Percentiles rank a stretch among this genome's conserved stretches.
Conservation (phyloP, 2,329 filamentous ascomycete species). For the Torrubiella hemipterigena region DNA sequence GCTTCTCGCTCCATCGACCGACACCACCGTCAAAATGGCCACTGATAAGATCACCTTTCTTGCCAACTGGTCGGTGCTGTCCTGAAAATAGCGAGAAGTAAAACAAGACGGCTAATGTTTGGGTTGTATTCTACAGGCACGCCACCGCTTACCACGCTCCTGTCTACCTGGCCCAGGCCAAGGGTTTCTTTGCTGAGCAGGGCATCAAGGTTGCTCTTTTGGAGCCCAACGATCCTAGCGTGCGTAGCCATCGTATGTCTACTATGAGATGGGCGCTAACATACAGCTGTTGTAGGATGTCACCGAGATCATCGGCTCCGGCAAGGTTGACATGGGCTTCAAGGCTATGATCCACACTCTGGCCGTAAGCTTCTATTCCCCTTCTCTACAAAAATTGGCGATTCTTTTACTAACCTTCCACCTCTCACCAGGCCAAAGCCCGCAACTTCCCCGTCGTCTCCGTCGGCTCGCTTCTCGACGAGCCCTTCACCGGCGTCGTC, state of each 20-base stretch:
- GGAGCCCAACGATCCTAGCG: constrained; percentile 68
- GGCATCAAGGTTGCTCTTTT: constrained; percentile 67
- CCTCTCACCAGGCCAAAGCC: constrained; percentile 66
- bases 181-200: constrained; percentile 64
- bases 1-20: constrained; percentile 29
- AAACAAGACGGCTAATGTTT: constrained; percentile 7
- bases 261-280: background rate
- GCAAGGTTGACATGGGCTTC: constrained; percentile 67
- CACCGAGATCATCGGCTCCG: constrained; percentile 67
- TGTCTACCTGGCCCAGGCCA: constrained; percentile 64
- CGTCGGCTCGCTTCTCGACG: constrained; percentile 64
- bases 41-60: constrained; percentile 79
- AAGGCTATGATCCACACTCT: constrained; percentile 79
- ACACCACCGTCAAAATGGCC: constrained; percentile 44
- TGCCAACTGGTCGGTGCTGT: constrained; percentile 57
- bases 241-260: constrained; percentile 19
- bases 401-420: constrained; percentile 2
- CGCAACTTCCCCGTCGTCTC: constrained; percentile 62
- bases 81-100: background rate
- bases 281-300: constrained; percentile 42
- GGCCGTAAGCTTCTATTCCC: constrained; percentile 35
- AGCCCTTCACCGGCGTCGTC: constrained; percentile 69
- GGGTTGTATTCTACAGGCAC: constrained; percentile 51
- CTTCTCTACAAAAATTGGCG: background rate
- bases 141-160: constrained; percentile 73